A percentile compares a stretch with the other conserved stretches of the same genome.
Conservation (phyloP, 2,329 filamentous ascomycete species). For the Fusarium vanettenii region DNA sequence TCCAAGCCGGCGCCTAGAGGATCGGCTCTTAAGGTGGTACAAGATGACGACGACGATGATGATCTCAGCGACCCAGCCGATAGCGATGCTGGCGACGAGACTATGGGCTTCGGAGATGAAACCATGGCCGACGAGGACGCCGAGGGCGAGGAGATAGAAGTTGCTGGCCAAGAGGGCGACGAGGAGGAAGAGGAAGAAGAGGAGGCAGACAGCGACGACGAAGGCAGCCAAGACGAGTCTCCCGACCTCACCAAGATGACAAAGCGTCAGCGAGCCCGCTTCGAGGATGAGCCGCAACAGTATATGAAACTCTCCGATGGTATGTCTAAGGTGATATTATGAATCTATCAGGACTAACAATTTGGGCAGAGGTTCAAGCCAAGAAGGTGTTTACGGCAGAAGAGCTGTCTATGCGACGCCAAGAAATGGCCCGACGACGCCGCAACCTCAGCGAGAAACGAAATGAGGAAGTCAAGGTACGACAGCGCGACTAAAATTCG, state of each 20-base stretch:
- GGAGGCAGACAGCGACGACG: conserved; percentile 58
- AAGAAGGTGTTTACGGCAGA: conserved; percentile 72
- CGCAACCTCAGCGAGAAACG: conserved; percentile 74
- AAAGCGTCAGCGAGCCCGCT: conserved; percentile 68
- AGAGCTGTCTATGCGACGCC: conserved; percentile 70
- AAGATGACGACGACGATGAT: conserved; percentile 61
- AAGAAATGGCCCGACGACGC: conserved; percentile 71
- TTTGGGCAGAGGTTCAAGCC: conserved; percentile 67
- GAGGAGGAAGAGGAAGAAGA: conserved; percentile 57
- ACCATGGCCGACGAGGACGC: conserved; percentile 62
- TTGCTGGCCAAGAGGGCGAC: conserved; percentile 55
- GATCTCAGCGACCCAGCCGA: conserved; percentile 66
- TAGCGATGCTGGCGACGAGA: conserved; percentile 58
- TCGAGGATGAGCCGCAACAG: conserved; percentile 65
- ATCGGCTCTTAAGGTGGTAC: conserved; percentile 48
- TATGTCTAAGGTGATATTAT: conserved; percentile 45
- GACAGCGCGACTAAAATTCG: not conserved
- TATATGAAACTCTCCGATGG: conserved; percentile 72
- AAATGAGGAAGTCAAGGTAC: conserved; percentile 72
- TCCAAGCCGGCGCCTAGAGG: conserved; percentile 50
- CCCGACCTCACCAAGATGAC: conserved; percentile 71
- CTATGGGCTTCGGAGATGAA: conserved; percentile 56
- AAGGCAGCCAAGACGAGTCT: conserved; percentile 61
- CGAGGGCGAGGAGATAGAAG: conserved; percentile 58
- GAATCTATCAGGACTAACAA: conserved; percentile 13